Base-by-base conservation (phyloP, 768 basidiomycete genomes). In the Sistotremastrum niveocremeum region DNA sequence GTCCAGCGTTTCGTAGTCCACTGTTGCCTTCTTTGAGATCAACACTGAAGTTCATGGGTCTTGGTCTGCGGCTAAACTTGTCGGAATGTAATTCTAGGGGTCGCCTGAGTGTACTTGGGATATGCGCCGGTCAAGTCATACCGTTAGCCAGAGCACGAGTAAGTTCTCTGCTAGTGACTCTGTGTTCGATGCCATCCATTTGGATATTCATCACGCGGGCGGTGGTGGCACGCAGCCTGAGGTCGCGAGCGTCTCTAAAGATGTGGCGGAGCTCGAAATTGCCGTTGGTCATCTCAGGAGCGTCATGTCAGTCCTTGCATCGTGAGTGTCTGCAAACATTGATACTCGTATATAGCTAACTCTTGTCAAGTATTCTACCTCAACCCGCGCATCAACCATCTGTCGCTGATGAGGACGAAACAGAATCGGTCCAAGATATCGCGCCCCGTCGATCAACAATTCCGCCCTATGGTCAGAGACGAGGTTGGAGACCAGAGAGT, bases 391-490 rank as follows among this genome's bases (percentile, higher is more conserved):
- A 81, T 56, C 67, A 71, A 0, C 64, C 77, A 1, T 58, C 61
- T 4, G 55, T 71, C 28, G 68, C 68, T 4, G 81, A 84, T 47
- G 78, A 84, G 36, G 82, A 84, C 11, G 73, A 77, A 35, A 31
- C 57, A 33, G 46, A 58, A 47, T 49, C 62, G 52, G 56, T 56
- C 55, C 34, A 58, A 52, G 35, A 51, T 61, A 44, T 11, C 37
- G 34, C 36, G 33, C 42, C 41, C 55, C 0, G 74, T 46, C 72
- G 79, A 39, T 60, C 64, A 12, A 64, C 63, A 38, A 69, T 84
- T 36, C 93, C 94, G 3, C 74, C 82, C 9, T 99, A 98, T 62
- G 87, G 94, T 5, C 79, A 81, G 57, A 73, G 94, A 42, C 70
- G 63, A 48, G 82, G 78, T 38, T 99, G 95, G 95, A 83, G 76